Conservation (phyloP, 108 stramenopile genomes). For the Epithemia pelagica region DNA sequence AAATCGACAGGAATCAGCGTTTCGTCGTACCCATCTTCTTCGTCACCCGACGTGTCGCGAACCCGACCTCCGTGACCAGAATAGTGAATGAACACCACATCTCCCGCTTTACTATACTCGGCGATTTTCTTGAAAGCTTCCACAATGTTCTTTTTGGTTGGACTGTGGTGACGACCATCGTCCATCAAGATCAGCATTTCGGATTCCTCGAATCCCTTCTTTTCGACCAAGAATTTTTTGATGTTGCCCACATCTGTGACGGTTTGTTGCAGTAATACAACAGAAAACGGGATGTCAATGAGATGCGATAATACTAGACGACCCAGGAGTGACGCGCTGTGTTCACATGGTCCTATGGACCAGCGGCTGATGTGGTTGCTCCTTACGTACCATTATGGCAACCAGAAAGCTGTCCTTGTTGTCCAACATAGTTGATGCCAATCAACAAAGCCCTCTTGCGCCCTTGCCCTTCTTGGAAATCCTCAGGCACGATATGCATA, state of each 20-base stretch:
- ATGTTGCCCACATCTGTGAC: constrained; percentile 58
- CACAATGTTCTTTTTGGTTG: constrained; percentile 69
- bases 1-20: constrained; percentile 92
- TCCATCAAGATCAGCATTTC: constrained; percentile 89
- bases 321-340: no score
- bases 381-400: constrained; percentile 60
- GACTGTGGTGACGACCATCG: constrained; percentile 61
- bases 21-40: constrained; percentile 72
- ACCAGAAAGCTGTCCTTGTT: constrained; percentile 39
- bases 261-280: no score
- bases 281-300: no score
- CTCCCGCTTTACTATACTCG: constrained; percentile 59
- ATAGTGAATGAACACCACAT: constrained; percentile 77
- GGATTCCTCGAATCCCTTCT: constrained; percentile 71
- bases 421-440: constrained; percentile 87
- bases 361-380: no score
- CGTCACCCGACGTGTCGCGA: constrained; percentile 44
- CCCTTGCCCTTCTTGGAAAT: constrained; percentile 15
- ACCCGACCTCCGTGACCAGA: constrained; percentile 74
- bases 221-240: constrained; percentile 60
- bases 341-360: no score
- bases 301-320: no score
- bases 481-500: constrained; percentile 38
- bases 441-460: constrained; percentile 67
- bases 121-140: constrained; percentile 68